These are phyloP conservation scores for Taphrina wiesneri DNA, from an alignment of 1,139 yeast genomes.

Conservation along the genomic window DNA sequence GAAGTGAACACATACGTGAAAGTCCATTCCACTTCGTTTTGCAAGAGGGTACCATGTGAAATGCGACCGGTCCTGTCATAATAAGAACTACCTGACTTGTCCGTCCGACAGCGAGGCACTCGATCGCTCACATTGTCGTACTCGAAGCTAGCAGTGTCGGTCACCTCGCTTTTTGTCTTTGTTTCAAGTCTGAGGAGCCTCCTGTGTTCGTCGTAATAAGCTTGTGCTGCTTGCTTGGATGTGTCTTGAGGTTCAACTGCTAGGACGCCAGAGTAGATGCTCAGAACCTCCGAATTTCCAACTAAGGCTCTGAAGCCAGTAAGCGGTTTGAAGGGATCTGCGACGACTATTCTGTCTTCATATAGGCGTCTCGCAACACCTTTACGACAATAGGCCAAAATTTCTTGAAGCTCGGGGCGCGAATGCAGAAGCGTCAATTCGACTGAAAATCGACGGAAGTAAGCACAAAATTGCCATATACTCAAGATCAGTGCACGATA, in stretches of 20 bases:
- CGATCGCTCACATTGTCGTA: background rate
- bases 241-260: background rate
- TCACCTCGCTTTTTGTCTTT: background rate
- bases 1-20: background rate
- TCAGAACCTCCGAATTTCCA: background rate
- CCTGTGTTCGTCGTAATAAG: background rate
- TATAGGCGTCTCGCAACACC: background rate
- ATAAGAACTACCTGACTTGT: background rate
- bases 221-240: background rate
- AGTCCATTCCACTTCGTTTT: background rate
- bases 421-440: slow-evolving; percentile 16
- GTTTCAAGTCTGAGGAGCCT: background rate
- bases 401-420: slow-evolving; percentile 7
- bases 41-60: background rate
- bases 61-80: slow-evolving; percentile 8
- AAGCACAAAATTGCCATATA: slow-evolving; percentile 3
- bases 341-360: background rate
- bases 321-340: background rate
- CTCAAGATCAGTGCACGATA: background rate
- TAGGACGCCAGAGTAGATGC: background rate
- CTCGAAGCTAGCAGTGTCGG: background rate
- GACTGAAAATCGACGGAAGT: background rate
- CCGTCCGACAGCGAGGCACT: background rate
- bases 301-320: background rate
- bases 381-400: slow-evolving; percentile 9